Base-by-base conservation (phyloP, 2,329 filamentous ascomycete species). In the Chaetomiaceae sp. region DNA sequence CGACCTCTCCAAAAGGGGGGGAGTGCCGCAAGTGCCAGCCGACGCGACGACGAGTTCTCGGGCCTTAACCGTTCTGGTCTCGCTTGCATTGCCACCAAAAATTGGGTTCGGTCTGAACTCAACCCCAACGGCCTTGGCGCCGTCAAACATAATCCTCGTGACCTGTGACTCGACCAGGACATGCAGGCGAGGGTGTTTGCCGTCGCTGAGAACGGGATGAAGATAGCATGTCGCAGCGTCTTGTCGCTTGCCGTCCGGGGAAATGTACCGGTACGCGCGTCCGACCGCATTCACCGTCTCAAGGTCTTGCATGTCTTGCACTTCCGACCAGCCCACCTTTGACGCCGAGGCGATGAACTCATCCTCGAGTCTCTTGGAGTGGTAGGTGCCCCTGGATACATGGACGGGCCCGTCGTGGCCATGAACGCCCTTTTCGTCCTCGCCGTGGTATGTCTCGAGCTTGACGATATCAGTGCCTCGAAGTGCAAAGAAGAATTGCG, bases 151-250 rank as follows among this genome's bases (percentile, higher is more conserved):
- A 12, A 77, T 65, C 3, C 69, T 68, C 3, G 68, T 60, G 4
- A 79, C 74, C 52, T 75, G 72, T 10, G 70, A 66, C 50, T 80
- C 68, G 1, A 72, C 65, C 3, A 81, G 62, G 7, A 81, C 68
- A 43, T 79, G 72, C 1, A 83, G 66, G 42, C 78, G 77, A 0
- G 71, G 69, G 45, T 47, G 67, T 15, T 71, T 60, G 4, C 69
- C 57, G 45, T 67, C 65, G 42, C 72, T 63, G 0, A 79, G 60
- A 30, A 71, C 66, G 0, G 75, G 73, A 51, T 79, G 76, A 8
- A 81, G 54, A 48, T 79, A 82, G 12, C 65, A 56, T 47, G 75
- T 71, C 0, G 78, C 78, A 1, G 77, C 65, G 53, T 83, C 79
- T 56, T 80, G 76, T n/a, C 79, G 71, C 34, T 66, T 65, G 14